A percentile compares a stretch with the other conserved stretches of the same genome.
Conservation (phyloP, 306 rosid species). For the Vigna hirtella region DNA sequence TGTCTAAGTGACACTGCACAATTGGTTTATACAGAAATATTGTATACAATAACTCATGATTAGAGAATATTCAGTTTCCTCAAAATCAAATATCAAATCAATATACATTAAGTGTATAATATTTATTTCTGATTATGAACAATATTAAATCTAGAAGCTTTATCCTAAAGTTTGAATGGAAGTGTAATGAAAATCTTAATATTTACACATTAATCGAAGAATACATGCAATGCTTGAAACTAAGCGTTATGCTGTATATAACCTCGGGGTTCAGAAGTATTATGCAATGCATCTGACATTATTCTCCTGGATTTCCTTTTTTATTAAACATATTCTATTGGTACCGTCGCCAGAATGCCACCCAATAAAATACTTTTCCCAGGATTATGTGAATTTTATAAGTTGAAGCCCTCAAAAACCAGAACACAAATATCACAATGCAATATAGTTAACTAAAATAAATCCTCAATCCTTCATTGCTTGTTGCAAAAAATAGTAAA, state of each 20-base stretch:
- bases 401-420: not conserved
- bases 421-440: slow-evolving; percentile 24
- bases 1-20: too few relatives aligned
- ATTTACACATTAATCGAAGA: slow-evolving; percentile 2
- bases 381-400: not conserved
- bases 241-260: not conserved
- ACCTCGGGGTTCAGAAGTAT: not conserved
- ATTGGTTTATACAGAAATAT: too few relatives aligned
- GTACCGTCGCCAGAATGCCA: slow-evolving; percentile 7
- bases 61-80: too few relatives aligned
- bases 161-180: not conserved
- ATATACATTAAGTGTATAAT: too few relatives aligned
- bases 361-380: not conserved
- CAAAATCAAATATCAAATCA: too few relatives aligned
- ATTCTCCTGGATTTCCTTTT: slow-evolving; percentile 1
- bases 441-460: not conserved
- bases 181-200: not conserved
- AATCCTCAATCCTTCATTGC: not conserved
- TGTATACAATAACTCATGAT: too few relatives aligned
- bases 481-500: slow-evolving; percentile 1
- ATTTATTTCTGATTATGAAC: too few relatives aligned
- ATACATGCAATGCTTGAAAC: not conserved
- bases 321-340: not conserved
- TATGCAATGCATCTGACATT: slow-evolving; percentile 3
- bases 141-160: not conserved